A percentile compares a stretch with the other conserved stretches of the same genome.
Conservation (phyloP, 1,284 basidiomycete genomes). For the Boletus calvinii region DNA sequence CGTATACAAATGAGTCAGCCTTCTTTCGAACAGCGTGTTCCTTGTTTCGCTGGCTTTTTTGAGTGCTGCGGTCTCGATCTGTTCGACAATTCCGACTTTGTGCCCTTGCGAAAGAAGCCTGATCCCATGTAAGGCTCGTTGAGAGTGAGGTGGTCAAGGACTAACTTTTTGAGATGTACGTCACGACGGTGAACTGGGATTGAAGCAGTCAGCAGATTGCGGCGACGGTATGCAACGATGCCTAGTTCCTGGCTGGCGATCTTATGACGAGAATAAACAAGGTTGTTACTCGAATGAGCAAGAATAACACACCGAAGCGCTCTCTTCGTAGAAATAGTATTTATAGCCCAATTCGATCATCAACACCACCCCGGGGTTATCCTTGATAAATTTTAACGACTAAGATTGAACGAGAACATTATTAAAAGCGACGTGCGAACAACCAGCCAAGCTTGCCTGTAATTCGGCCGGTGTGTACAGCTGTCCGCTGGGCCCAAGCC, state of each 20-base stretch:
- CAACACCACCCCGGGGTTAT: constrained; percentile 74
- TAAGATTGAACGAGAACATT: neutral
- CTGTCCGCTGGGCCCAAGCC: constrained; percentile 74
- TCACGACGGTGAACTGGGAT: constrained; percentile 81
- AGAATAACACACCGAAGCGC: constrained; percentile 56
- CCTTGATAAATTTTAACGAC: constrained; percentile 60
- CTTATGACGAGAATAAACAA: constrained; percentile 38
- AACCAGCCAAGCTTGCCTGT: constrained; percentile 50
- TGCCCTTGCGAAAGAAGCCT: constrained; percentile 85
- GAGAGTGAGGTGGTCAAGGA: neutral
- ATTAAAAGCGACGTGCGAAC: neutral
- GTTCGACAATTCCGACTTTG: constrained; percentile 90
- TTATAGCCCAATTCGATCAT: constrained; percentile 91
- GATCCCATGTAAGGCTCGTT: neutral
- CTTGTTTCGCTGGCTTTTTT: constrained; percentile 89
- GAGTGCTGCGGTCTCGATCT: constrained; percentile 92
- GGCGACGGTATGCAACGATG: constrained; percentile 73
- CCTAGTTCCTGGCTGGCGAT: constrained; percentile 80
- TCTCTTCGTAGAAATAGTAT: constrained; percentile 86
- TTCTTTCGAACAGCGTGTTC: constrained; percentile 79
- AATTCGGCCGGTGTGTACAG: constrained; percentile 82
- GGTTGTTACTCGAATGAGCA: neutral
- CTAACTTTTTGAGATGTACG: constrained; percentile 86
- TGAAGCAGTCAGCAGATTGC: constrained; percentile 82
- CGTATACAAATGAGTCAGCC: constrained; percentile 83